Conservation (phyloP, 306 rosid genomes). For the Mucuna pruriens region DNA sequence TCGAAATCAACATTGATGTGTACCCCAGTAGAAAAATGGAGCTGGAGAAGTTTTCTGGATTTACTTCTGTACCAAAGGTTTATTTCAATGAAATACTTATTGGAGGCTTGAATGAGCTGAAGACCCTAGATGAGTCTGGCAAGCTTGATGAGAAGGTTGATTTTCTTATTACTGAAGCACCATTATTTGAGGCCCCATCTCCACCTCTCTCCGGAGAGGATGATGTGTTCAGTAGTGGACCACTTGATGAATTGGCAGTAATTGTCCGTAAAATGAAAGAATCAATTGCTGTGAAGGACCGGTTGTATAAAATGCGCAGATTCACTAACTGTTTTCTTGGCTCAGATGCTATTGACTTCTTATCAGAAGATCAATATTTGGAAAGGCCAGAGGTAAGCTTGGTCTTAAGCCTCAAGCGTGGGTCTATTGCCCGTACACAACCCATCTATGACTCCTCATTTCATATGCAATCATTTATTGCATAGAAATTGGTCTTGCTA, state of each 20-base stretch:
- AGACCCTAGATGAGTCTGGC: constrained; percentile 66
- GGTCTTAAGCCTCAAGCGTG: constrained; percentile 27
- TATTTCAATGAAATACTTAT: constrained; percentile 79
- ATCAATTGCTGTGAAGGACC: constrained; percentile 69
- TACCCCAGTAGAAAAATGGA: constrained; percentile 80
- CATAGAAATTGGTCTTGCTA: not conserved
- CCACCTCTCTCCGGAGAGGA: constrained; percentile 95
- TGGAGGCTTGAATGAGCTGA: constrained; percentile 82
- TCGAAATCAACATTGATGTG: constrained; percentile 81
- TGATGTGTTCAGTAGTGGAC: constrained; percentile 66
- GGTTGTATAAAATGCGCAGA: constrained; percentile 80
- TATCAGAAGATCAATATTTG: constrained; percentile 93
- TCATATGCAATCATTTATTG: not conserved
- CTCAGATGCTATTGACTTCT: constrained; percentile 85
- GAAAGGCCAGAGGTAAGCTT: constrained; percentile 84
- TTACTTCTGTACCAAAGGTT: constrained; percentile 78
- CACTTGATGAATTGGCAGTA: constrained; percentile 76
- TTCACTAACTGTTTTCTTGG: constrained; percentile 75
- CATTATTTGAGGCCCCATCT: constrained; percentile 68
- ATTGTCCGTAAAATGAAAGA: constrained; percentile 84
- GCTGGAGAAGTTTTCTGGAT: constrained; percentile 75
- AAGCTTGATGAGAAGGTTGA: constrained; percentile 82
- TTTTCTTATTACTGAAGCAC: constrained; percentile 67
- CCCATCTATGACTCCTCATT: not conserved
- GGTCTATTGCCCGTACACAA: constrained; percentile 2